phyloP scores from a whole-genome alignment of 1,139 yeast genomes.

The Suhomyces taliae region DNA sequence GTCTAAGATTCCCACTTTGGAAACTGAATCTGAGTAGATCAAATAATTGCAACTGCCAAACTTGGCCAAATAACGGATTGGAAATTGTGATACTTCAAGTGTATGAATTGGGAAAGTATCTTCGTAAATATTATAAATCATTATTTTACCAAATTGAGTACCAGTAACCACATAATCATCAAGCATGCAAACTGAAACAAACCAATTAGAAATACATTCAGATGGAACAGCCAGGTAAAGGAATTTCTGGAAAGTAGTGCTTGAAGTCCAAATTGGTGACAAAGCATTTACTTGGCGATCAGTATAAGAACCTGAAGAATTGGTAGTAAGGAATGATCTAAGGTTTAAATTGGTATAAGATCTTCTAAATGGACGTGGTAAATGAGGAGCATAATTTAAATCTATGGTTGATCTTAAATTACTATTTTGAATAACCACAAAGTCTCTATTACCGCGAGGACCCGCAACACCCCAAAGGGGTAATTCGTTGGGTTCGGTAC shows the following conservation, averaged over 20 bases:
- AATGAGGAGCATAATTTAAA: constrained; percentile 1
- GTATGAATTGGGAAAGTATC: constrained; percentile 17
- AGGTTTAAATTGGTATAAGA: constrained; percentile 8
- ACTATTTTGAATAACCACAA: constrained; percentile 9
- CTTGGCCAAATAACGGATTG: constrained; percentile 23
- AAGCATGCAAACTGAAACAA: constrained; percentile 21
- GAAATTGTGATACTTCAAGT: constrained; percentile 28
- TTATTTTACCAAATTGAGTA: constrained; percentile 34
- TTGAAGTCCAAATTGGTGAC: constrained; percentile 24
- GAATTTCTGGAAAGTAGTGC: constrained; percentile 17
- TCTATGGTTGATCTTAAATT: constrained; percentile 8
- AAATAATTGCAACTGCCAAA: constrained; percentile 23
- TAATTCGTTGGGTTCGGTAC: constrained; percentile 2
- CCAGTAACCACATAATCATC: constrained; percentile 28
- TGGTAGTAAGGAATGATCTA: constrained; percentile 3
- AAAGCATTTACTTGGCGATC: constrained; percentile 22
- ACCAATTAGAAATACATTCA: constrained; percentile 25
- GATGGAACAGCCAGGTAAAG: constrained; percentile 20
- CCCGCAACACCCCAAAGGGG: constrained; percentile 4
- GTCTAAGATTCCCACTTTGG: constrained; percentile 33
- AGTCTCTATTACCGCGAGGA: constrained; percentile 6
- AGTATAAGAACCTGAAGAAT: constrained; percentile 7
- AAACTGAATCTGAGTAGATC: constrained; percentile 32
- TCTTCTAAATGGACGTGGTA: constrained; percentile 9
- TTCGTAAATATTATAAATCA: constrained; percentile 22